phyloP scores from a whole-genome alignment of 495 filamentous ascomycete species.

The Cudoniella acicularis region DNA sequence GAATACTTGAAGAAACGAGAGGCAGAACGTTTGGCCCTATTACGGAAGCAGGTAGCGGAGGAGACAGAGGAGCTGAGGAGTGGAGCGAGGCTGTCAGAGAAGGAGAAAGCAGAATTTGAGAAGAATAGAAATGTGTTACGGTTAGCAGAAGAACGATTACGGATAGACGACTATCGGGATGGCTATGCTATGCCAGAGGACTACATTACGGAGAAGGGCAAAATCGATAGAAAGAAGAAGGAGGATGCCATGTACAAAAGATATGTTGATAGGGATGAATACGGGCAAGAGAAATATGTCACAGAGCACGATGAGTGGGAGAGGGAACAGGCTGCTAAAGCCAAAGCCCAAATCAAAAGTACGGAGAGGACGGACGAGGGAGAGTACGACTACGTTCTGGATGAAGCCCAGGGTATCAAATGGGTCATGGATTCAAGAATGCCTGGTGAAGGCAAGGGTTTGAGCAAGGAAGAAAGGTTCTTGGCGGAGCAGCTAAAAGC shows the following conservation, averaged over 20 bases:
- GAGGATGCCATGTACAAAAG: constrained; percentile 87
- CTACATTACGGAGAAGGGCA: constrained; percentile 89
- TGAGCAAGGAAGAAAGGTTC: constrained; percentile 74
- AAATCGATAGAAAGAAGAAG: constrained; percentile 86
- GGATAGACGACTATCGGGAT: constrained; percentile 88
- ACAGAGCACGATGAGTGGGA: constrained; percentile 98
- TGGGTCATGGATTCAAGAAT: constrained; percentile 75
- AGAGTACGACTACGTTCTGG: constrained; percentile 92
- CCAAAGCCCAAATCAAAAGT: constrained; percentile 78
- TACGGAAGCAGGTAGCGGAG: constrained; percentile 89
- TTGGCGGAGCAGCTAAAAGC: constrained; percentile 77
- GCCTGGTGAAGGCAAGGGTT: constrained; percentile 60
- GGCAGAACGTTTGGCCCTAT: constrained; percentile 73
- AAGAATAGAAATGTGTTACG: constrained; percentile 83
- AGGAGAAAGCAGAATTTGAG: constrained; percentile 86
- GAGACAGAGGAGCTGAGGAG: constrained; percentile 79
- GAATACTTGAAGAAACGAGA: constrained; percentile 94
- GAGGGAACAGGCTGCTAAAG: constrained; percentile 82
- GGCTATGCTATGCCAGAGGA: constrained; percentile 94
- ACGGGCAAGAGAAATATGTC: constrained; percentile 82
- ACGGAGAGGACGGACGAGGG: constrained; percentile 74
- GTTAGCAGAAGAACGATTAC: constrained; percentile 81
- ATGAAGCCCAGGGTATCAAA: constrained; percentile 82
- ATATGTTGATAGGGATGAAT: constrained; percentile 84
- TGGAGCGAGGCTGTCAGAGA: constrained; percentile 68